Evolutionary conservation across 2,329 filamentous ascomycete species (phyloP).

Genomic region (Phyllosticta paracitricarpa): DNA sequence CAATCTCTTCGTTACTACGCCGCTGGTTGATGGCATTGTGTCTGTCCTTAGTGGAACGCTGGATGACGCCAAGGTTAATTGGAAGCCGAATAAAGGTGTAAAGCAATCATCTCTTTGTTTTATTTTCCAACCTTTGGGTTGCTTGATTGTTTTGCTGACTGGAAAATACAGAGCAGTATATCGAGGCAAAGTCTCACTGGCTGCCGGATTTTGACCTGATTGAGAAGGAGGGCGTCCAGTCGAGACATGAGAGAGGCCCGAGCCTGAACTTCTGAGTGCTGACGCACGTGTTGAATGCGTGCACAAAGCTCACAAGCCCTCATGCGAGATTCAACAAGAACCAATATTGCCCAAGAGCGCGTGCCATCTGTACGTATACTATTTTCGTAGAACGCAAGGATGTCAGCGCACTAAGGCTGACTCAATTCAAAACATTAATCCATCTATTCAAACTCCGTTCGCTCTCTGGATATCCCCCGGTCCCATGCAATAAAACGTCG

Average conservation of each 20-base stretch:
- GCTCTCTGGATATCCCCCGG: background rate
- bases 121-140: no score
- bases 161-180: background rate
- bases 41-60: background rate
- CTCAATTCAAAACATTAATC: background rate
- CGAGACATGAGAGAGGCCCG: background rate
- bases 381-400: no score
- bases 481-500: background rate
- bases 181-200: slow-evolving; percentile 4
- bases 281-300: no score
- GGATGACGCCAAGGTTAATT: background rate
- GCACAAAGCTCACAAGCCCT: no score
- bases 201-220: background rate
- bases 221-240: background rate
- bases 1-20: background rate
- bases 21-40: background rate
- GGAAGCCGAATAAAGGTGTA: slow-evolving; percentile 6
- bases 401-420: no score
- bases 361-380: no score
- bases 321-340: no score
- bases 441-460: background rate
- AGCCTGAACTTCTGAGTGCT: background rate
- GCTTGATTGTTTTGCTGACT: background rate
- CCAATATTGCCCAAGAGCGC: no score
- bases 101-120: background rate